Evolutionary conservation across 495 filamentous ascomycete genomes (phyloP).

Genomic region (Podospora australis): DNA sequence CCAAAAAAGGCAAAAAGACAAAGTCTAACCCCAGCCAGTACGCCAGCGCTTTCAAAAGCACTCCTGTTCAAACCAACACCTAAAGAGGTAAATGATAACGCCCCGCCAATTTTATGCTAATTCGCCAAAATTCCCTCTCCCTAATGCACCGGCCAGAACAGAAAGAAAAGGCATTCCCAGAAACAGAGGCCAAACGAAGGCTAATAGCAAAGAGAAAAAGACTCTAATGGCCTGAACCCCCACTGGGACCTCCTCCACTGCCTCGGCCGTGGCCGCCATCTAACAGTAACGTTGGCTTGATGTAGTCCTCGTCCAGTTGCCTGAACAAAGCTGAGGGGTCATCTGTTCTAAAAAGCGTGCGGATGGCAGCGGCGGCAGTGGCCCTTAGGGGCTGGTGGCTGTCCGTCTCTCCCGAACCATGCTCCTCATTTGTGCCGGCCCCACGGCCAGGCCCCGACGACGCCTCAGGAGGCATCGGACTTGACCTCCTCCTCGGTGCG

Average conservation of each 20-base stretch:
- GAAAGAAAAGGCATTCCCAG: too few species aligned
- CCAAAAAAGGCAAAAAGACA: too few species aligned
- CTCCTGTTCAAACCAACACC: too few species aligned
- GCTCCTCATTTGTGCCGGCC: slow-evolving; percentile 15
- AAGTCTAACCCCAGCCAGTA: too few species aligned
- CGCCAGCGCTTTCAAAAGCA: too few species aligned
- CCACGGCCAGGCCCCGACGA: neutral
- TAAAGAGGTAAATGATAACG: too few species aligned
- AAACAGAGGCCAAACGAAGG: neutral
- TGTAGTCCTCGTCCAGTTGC: slow-evolving; percentile 91
- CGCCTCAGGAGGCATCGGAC: slow-evolving; percentile 42
- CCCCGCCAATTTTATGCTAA: too few species aligned
- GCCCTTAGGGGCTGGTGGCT: slow-evolving; percentile 46
- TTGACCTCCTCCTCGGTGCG: slow-evolving; percentile 44
- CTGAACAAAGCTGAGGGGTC: slow-evolving; percentile 89
- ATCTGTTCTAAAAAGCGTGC: slow-evolving; percentile 60
- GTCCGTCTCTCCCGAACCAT: slow-evolving; percentile 27
- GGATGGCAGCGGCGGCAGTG: slow-evolving; percentile 67
- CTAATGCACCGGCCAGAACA: too few species aligned
- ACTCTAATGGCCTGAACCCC: slow-evolving; percentile 8
- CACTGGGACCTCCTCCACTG: slow-evolving; percentile 12
- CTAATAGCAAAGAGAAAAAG: neutral
- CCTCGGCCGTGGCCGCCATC: slow-evolving; percentile 48
- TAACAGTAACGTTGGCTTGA: slow-evolving; percentile 86
- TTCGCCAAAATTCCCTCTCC: too few species aligned